Evolutionary conservation across 2,329 filamentous ascomycete genomes (phyloP), one percentile per base, ranked within the genome.

Genomic region (Aspergillus felis): DNA sequence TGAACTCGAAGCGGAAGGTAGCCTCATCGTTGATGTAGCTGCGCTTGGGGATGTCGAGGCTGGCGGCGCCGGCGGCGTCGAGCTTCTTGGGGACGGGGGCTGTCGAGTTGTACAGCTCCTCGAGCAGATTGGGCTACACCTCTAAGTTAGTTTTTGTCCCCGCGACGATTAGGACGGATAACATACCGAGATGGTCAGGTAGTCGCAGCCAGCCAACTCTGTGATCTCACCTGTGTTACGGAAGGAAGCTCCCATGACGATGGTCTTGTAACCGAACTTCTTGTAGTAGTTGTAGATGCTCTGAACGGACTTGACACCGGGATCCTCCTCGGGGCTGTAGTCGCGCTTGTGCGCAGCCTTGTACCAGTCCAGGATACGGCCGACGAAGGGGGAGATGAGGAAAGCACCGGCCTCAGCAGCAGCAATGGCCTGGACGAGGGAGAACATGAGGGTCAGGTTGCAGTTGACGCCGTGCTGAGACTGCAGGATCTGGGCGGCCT

Each of bases 251-350:
- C 94, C 94, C 94, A 99, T 99, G 80, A 99, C 94, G 71, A 97
- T 97, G 78, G 94, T 99, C 72, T 96, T 96, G 88, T 99, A 97
- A 78, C 90, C 91, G 78, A 82, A 91, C 86, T 97, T 97, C 91
- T 99, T 99, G 89, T 99, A 99, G 90, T 99, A 99, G 87, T 99
- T 94, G 87, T 89, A 99, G 83, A 99, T 99, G 78, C 72, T 75
- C 84, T 93, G 85, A 74, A 99, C 94, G 66, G 89, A 93, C 82
- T 91, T 85, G 79, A 99, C 94, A 83, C 94, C 94, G 57, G 94
- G 94, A 83, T 99, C 94, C 78, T 96, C 90, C 79, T 90, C 82
- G 77, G 91, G 85, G 76, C 83, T 73, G 87, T 92, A 99, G 67
- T 94, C 90, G 86, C 95, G 92, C 88, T 96, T 96, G 78, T 87